Conservation (phyloP, 371 early-diverging fungal species). For the Rhizopus arrhizus region DNA sequence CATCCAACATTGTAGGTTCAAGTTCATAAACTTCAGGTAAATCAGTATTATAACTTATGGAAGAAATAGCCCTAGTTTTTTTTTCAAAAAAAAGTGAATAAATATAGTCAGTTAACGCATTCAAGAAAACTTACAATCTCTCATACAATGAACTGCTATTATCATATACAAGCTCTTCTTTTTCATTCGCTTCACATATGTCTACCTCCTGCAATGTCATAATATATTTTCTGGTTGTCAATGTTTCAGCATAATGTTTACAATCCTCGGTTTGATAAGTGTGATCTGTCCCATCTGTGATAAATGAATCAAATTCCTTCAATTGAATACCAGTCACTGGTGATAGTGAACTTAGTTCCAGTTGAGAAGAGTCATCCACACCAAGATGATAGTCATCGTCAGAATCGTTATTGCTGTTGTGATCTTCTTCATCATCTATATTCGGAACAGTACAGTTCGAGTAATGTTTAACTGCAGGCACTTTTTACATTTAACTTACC, state of each 20-base stretch:
- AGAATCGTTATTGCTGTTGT: slow-evolving; percentile 6
- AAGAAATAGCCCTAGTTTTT: slow-evolving; percentile 9
- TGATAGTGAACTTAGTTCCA: slow-evolving; percentile 11
- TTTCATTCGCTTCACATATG: slow-evolving; percentile 14
- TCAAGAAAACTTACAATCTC: slow-evolving; percentile 19
- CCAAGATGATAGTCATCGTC: slow-evolving; percentile 8
- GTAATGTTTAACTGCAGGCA: slow-evolving; percentile 14
- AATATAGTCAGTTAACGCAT: slow-evolving; percentile 7
- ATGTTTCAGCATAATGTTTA: slow-evolving; percentile 17
- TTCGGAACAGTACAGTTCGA: slow-evolving; percentile 13
- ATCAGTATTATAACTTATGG: slow-evolving; percentile 1
- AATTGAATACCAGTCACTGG: slow-evolving; percentile 17
- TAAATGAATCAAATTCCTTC: slow-evolving; percentile 20
- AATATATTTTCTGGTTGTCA: slow-evolving; percentile 18
- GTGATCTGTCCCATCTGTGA: slow-evolving; percentile 15
- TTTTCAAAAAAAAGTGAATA: slow-evolving; percentile 9
- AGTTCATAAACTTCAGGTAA: slow-evolving; percentile 9
- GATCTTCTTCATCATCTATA: slow-evolving; percentile 14
- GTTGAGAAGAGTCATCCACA: slow-evolving; percentile 9
- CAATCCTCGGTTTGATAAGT: slow-evolving; percentile 21
- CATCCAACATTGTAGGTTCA: slow-evolving; percentile 9
- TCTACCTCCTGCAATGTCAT: slow-evolving; percentile 19
- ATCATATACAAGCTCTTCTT: slow-evolving; percentile 13
- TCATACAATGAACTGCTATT: slow-evolving; percentile 12
- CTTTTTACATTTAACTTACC: slow-evolving; percentile 18